Evolutionary conservation across 345 rosid species (phyloP).

Genomic region (Nephelium lappaceum): DNA sequence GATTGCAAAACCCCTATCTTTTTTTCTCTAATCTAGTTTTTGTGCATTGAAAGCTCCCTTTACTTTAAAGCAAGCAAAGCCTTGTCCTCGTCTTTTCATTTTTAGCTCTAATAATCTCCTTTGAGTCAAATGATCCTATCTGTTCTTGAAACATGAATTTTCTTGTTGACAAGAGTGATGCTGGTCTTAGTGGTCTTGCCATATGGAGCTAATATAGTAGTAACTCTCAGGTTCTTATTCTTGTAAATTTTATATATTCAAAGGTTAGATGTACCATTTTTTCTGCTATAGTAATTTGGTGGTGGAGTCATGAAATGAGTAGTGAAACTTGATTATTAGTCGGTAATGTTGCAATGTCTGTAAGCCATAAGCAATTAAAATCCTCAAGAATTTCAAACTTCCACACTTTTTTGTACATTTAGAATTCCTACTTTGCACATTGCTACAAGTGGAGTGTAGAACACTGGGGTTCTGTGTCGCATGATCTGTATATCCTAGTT

Average conservation of each 20-base stretch:
- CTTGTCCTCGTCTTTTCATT: background rate
- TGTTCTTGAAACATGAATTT: background rate
- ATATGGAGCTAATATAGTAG: background rate
- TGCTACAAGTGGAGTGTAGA: background rate
- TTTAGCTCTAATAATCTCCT: background rate
- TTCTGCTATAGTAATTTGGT: background rate
- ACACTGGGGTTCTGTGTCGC: background rate
- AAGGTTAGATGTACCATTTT: background rate
- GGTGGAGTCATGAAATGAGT: background rate
- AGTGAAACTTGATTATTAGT: background rate
- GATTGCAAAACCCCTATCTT: background rate
- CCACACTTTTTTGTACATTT: background rate
- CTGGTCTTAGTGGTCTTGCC: background rate
- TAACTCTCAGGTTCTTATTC: too few species aligned
- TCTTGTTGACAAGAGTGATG: background rate
- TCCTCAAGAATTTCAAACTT: background rate
- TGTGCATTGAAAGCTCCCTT: background rate
- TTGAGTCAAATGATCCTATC: background rate
- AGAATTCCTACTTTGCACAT: background rate
- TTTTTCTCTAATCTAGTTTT: background rate
- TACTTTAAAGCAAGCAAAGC: background rate
- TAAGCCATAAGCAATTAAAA: background rate
- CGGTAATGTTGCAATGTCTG: background rate
- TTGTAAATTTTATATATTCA: background rate
- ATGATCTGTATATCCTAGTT: background rate